phyloP scores from a whole-genome alignment of 345 rosid species.

The Sonneratia caseolaris region DNA sequence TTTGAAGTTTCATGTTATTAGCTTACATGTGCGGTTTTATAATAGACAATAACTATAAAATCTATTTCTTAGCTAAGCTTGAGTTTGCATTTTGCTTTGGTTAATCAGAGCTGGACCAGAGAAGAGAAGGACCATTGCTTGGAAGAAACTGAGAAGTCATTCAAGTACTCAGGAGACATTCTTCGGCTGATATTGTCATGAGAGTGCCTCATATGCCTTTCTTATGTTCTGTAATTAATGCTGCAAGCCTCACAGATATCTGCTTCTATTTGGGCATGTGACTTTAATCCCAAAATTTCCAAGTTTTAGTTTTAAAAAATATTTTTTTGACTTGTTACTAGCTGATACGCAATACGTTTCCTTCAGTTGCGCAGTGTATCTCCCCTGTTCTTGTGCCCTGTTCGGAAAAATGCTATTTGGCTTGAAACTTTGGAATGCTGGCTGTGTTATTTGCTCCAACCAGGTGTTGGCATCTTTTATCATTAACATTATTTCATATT shows the following conservation, averaged over 20 bases:
- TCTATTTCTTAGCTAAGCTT: not conserved
- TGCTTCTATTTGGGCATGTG: not conserved
- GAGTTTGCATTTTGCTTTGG: not conserved
- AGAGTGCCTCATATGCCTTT: not conserved
- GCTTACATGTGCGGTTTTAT: not conserved
- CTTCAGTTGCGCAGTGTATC: not conserved
- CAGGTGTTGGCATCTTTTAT: not conserved
- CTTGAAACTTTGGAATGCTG: not conserved
- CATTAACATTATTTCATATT: too few relatives aligned
- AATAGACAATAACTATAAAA: not conserved
- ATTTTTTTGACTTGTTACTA: not conserved
- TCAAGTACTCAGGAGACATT: constrained; percentile 80
- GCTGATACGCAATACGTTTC: not conserved
- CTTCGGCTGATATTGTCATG: constrained; percentile 64
- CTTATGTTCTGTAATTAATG: not conserved
- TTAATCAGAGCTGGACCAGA: constrained; percentile 60
- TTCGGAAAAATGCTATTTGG: not conserved
- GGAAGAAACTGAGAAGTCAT: constrained; percentile 93
- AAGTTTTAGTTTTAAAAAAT: not conserved
- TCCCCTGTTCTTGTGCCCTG: not conserved
- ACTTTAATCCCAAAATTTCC: not conserved
- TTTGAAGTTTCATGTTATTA: not conserved
- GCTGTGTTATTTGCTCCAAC: not conserved
- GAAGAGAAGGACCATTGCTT: constrained; percentile 73
- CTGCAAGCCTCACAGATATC: not conserved